Conservation (phyloP, 176 grass and related monocot genomes). For the Hsuehochloa calcarea region DNA sequence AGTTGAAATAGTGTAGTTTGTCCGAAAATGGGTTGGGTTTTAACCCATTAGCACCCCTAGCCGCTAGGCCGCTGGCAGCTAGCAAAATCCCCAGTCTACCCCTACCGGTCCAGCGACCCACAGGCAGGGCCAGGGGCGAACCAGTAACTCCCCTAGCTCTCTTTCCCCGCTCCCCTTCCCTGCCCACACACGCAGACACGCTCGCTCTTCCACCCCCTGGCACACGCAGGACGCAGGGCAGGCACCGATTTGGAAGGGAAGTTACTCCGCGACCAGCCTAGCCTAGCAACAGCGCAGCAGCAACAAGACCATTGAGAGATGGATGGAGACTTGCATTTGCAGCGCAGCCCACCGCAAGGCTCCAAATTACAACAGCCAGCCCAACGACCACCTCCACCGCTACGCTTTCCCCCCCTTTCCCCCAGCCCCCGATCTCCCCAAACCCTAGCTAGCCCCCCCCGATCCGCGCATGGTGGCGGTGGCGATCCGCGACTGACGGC, state of each 20-base stretch:
- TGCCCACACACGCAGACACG: background rate
- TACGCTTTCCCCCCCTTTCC: background rate
- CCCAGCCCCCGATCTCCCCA: background rate
- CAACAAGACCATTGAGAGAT: background rate
- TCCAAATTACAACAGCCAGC: constrained; percentile 39
- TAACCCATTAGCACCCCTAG: no score
- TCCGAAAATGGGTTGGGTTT: no score
- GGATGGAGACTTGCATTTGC: constrained; percentile 57
- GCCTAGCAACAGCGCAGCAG: background rate
- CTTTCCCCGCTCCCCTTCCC: background rate
- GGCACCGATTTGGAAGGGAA: constrained; percentile 27
- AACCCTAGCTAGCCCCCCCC: constrained; percentile 49
- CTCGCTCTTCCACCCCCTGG: background rate
- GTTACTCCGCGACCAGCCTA: constrained; percentile 5
- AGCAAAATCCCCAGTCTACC: background rate
- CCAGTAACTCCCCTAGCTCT: constrained; percentile 9
- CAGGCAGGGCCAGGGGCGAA: background rate
- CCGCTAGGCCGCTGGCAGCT: background rate
- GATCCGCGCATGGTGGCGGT: constrained; percentile 25
- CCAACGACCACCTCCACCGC: constrained; percentile 10
- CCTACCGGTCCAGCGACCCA: background rate
- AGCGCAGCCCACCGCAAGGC: constrained; percentile 27
- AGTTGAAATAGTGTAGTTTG: no score
- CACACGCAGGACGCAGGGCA: background rate
- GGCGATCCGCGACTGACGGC: background rate